A percentile compares a stretch with the other conserved stretches of the same genome.
Conservation (phyloP, 148 eudicot species). For the Heliamphora exappendiculata region DNA sequence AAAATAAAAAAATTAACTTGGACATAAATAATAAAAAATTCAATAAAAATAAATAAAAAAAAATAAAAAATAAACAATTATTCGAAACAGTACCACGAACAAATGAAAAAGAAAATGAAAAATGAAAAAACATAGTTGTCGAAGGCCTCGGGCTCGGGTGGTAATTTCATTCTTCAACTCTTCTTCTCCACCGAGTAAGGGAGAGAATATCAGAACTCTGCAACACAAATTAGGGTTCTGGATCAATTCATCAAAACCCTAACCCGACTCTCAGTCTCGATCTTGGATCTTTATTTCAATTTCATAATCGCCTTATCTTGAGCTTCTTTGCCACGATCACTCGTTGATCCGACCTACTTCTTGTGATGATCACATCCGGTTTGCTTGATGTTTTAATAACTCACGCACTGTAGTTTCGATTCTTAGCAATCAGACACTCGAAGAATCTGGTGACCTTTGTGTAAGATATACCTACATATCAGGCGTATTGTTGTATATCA, state of each 20-base stretch:
- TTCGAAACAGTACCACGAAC: too few relatives aligned
- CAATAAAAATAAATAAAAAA: too few relatives aligned
- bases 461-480: neutral
- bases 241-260: neutral
- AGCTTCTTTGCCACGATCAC: neutral
- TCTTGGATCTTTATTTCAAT: too few relatives aligned
- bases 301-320: neutral
- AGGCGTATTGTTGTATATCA: conserved; percentile 6
- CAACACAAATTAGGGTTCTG: conserved; percentile 8
- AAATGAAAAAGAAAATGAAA: too few relatives aligned
- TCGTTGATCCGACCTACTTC: neutral
- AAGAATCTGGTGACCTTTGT: neutral
- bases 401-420: neutral
- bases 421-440: neutral
- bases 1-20: too few relatives aligned
- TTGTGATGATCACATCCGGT: conserved; percentile 4
- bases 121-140: too few relatives aligned
- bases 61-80: neutral
- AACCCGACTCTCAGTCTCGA: neutral
- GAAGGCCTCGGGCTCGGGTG: neutral
- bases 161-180: neutral
- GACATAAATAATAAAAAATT: too few relatives aligned
- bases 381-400: neutral
- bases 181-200: neutral
- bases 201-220: neutral